A percentile compares a stretch with the other conserved stretches of the same genome.
These are phyloP conservation scores for Aspergillus egyptiacus DNA, from an alignment of 495 filamentous ascomycete species.

Conservation along the genomic window DNA sequence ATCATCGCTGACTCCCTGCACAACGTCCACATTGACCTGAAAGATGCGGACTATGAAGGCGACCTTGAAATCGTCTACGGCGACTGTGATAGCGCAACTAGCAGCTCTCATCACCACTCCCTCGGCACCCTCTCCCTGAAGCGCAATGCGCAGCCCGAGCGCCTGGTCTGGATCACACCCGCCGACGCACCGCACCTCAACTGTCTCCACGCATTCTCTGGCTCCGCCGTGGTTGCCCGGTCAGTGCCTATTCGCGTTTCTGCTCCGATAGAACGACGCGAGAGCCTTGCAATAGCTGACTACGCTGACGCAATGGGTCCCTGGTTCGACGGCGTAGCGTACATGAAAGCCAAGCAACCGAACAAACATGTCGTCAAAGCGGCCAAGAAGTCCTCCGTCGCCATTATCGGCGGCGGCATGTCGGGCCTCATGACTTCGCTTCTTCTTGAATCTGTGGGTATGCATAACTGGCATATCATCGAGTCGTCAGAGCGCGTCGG, in stretches of 20 bases:
- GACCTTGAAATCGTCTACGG: conserved; percentile 29
- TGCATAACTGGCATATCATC: conserved; percentile 51
- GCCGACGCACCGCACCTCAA: conserved; percentile 24
- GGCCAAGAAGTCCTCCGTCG: conserved; percentile 43
- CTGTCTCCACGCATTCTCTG: conserved; percentile 33
- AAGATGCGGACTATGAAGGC: conserved; percentile 23
- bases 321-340: conserved; percentile 64
- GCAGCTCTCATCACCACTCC: conserved; percentile 23
- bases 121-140: conserved; percentile 23
- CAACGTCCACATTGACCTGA: conserved; percentile 28
- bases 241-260: conserved; percentile 22
- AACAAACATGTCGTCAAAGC: conserved; percentile 45
- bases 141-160: conserved; percentile 24
- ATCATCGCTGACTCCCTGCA: conserved; percentile 27
- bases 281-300: conserved; percentile 30
- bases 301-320: conserved; percentile 53
- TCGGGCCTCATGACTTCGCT: conserved; percentile 55
- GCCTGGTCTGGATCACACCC: conserved; percentile 32
- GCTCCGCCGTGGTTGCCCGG: conserved; percentile 17
- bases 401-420: conserved; percentile 66
- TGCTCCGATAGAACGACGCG: conserved; percentile 16
- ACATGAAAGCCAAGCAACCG: conserved; percentile 51
- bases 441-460: conserved; percentile 47
- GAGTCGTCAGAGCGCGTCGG: conserved; percentile 47
- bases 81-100: conserved; percentile 19